Evolutionary conservation across 768 basidiomycete species (phyloP).

Genomic region (Lenzites betulinus): DNA sequence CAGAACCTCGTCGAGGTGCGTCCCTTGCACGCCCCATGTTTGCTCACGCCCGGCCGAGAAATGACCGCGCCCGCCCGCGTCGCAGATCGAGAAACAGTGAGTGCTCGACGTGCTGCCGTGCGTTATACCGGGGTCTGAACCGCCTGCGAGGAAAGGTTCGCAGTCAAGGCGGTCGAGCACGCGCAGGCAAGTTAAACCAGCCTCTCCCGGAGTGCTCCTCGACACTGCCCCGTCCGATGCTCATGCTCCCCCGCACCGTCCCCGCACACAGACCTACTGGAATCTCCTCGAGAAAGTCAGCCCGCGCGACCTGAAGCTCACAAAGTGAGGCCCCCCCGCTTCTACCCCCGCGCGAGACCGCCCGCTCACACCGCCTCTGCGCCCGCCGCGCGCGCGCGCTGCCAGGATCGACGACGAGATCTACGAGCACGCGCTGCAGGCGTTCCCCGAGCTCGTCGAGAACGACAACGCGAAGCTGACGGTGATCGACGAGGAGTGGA

Average conservation of each 20-base stretch:
- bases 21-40: slow-evolving; percentile 7
- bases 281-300: slow-evolving; percentile 82
- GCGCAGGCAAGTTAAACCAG: slow-evolving; percentile 64
- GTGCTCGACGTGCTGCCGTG: slow-evolving; percentile 33
- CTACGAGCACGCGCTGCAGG: slow-evolving; percentile 67
- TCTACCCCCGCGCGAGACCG: background rate
- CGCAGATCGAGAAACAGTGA: slow-evolving; percentile 94
- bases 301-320: slow-evolving; percentile 77
- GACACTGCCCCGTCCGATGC: no score
- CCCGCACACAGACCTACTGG: slow-evolving; percentile 79
- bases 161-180: slow-evolving; percentile 95
- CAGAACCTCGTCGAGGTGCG: slow-evolving; percentile 88
- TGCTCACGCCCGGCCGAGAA: slow-evolving; percentile 2
- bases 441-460: slow-evolving; percentile 76
- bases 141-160: slow-evolving; percentile 54
- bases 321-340: slow-evolving; percentile 56
- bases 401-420: slow-evolving; percentile 82
- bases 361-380: background rate
- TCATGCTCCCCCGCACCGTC: background rate
- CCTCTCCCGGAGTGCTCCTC: background rate
- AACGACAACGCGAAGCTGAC: slow-evolving; percentile 43
- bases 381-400: background rate
- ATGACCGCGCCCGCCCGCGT: background rate
- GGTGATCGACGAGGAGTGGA: slow-evolving; percentile 83
- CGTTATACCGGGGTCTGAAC: slow-evolving; percentile 6